A percentile compares a stretch with the other conserved stretches of the same genome.
Evolutionary conservation across 257 asterid species (phyloP).

Genomic region (Solanum gracilifrons): DNA sequence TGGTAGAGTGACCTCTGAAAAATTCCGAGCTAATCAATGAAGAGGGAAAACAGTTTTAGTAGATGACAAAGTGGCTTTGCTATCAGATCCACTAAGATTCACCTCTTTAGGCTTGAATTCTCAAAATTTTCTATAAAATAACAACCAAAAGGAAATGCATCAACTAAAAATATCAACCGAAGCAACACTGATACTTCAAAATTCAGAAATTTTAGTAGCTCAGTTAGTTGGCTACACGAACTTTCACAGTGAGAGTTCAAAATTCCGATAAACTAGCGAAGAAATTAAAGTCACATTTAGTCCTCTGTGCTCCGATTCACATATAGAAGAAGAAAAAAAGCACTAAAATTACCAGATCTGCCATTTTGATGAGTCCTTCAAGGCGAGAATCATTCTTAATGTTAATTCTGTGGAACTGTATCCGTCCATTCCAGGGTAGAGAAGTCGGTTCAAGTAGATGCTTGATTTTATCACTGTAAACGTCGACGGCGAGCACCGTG

Average conservation of each 20-base stretch:
- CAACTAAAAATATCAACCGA: background rate
- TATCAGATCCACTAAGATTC: background rate
- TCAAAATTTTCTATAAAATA: background rate
- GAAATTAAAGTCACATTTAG: background rate
- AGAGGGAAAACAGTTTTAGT: background rate
- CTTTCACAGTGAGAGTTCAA: no score
- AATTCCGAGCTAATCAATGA: background rate
- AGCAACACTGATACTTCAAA: background rate
- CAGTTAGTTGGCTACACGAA: background rate
- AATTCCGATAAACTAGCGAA: no score
- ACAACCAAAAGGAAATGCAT: background rate
- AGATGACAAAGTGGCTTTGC: background rate
- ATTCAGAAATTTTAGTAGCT: background rate
- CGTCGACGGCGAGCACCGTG: conserved; percentile 84
- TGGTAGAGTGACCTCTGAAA: background rate
- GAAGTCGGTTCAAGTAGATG: conserved; percentile 65
- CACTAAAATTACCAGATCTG: conserved; percentile 19
- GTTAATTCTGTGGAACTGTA: conserved; percentile 35
- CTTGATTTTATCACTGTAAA: conserved; percentile 80
- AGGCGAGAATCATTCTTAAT: conserved; percentile 25
- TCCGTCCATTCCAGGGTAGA: conserved; percentile 52
- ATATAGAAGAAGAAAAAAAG: background rate
- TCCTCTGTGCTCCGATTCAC: background rate
- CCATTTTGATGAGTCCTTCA: conserved; percentile 25
- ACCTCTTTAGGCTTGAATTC: background rate